Evolutionary conservation across 768 basidiomycete species (phyloP), one percentile per base, ranked within the genome.

Genomic region (Fomitopsis serialis): DNA sequence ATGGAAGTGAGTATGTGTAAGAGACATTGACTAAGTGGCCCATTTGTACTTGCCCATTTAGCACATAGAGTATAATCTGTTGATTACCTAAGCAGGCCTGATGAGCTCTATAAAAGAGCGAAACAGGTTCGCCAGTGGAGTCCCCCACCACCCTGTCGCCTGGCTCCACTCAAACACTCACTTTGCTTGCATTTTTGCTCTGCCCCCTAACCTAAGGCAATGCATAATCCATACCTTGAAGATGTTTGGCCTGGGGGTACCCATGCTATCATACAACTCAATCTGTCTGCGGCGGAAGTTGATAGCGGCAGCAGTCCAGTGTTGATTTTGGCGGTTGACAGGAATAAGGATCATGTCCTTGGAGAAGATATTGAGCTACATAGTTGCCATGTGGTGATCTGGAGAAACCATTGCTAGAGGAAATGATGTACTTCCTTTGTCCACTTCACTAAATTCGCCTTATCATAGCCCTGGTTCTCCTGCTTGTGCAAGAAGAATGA

Each of bases 181-280:
- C n/a, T n/a, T n/a, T n/a, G n/a, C n/a, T n/a, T n/a, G n/a, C n/a
- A n/a, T n/a, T n/a, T n/a, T n/a, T n/a, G n/a, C n/a, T n/a, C n/a
- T n/a, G n/a, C n/a, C n/a, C n/a, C n/a, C n/a, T n/a, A n/a, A n/a
- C n/a, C n/a, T n/a, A n/a, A n/a, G n/a, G n/a, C n/a, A n/a, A n/a
- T n/a, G n/a, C n/a, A n/a, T n/a, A n/a, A n/a, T n/a, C n/a, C 79
- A 52, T 58, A 94, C 92, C 70, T 79, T 75, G 72, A 86, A 89
- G 29, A 96, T 82, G 22, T 66, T 59, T 2, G 66, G 62, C 54
- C 82, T 76, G 36, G 77, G 74, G 58, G 79, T 74, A 12, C 82
- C 83, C 88, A 98, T 87, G 62, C 95, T 98, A 64, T 99, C 97
- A 65, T 93, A 98, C 27, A 89, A 93, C 66, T 98, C 97, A 65